These are phyloP conservation scores for Colletotrichum somersetense DNA, from an alignment of 2,329 filamentous ascomycete species.

Conservation along the genomic window DNA sequence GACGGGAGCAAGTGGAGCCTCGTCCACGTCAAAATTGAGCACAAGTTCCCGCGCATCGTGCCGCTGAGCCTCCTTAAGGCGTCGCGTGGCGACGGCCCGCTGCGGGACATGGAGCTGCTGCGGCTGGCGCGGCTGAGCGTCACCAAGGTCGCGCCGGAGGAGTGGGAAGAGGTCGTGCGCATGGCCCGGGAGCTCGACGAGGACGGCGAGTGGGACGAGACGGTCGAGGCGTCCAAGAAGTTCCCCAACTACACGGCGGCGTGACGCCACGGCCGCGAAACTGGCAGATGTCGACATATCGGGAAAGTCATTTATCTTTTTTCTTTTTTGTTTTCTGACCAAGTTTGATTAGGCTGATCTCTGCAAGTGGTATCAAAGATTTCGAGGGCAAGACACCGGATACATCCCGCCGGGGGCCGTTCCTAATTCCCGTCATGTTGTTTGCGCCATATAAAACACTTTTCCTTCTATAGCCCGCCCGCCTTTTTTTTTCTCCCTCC, in stretches of 20 bases:
- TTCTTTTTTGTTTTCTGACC: conserved; percentile 2
- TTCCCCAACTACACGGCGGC: conserved; percentile 34
- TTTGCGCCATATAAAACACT: conserved; percentile 26
- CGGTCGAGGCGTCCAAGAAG: conserved; percentile 34
- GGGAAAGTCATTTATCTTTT: neutral
- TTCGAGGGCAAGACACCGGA: conserved; percentile 22
- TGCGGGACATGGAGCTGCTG: conserved; percentile 82
- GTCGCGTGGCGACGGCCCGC: conserved; percentile 70
- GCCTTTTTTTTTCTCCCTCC: neutral
- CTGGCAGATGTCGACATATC: neutral
- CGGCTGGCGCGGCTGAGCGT: conserved; percentile 73
- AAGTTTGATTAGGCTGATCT: conserved; percentile 30
- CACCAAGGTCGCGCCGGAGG: conserved; percentile 68
- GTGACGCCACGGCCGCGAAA: neutral
- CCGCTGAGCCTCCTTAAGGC: conserved; percentile 80
- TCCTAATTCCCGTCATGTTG: conserved; percentile 30
- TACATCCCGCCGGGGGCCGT: conserved; percentile 24
- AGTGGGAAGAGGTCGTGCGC: conserved; percentile 65
- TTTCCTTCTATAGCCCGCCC: neutral
- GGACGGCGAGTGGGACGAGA: conserved; percentile 36
- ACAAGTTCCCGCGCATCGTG: conserved; percentile 75
- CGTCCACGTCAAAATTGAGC: conserved; percentile 88
- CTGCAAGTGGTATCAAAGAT: conserved; percentile 40
- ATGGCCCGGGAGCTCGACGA: conserved; percentile 38
- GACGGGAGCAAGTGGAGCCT: conserved; percentile 78